A percentile compares a stretch with the other conserved stretches of the same genome.
These are phyloP conservation scores for Stephania yunnanensis DNA, from an alignment of 164 flowering plant genomes.

Conservation along the genomic window DNA sequence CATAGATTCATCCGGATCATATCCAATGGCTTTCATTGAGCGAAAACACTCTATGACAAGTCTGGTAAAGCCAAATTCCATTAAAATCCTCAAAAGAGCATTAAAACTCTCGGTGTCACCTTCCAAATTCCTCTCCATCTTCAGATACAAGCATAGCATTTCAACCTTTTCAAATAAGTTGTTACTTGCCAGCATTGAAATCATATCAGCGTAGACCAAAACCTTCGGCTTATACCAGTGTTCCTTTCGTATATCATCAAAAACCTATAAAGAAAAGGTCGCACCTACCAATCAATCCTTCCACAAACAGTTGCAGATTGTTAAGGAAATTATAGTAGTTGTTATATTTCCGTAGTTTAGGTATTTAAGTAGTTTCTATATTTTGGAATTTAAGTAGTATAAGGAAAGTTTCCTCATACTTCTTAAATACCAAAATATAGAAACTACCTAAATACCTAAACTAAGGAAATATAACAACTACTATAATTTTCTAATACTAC, in stretches of 20 bases:
- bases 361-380: too few relatives aligned
- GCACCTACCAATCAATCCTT: neutral
- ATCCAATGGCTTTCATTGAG: slow-evolving; percentile 47
- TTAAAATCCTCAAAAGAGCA: slow-evolving; percentile 37
- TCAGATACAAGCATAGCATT: slow-evolving; percentile 30
- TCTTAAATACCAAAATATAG: too few relatives aligned
- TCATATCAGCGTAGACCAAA: slow-evolving; percentile 48
- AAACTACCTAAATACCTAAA: too few relatives aligned
- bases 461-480: too few relatives aligned
- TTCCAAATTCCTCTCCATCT: slow-evolving; percentile 36
- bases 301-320: neutral
- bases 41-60: slow-evolving; percentile 51
- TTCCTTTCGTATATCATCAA: slow-evolving; percentile 58
- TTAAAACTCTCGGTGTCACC: slow-evolving; percentile 50
- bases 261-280: slow-evolving; percentile 37
- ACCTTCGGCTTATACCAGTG: slow-evolving; percentile 71
- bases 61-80: slow-evolving; percentile 23
- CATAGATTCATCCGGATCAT: slow-evolving; percentile 56
- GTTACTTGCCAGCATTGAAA: slow-evolving; percentile 43
- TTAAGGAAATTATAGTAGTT: too few relatives aligned
- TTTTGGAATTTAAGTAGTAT: too few relatives aligned
- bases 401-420: too few relatives aligned
- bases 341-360: too few relatives aligned
- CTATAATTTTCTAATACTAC: too few relatives aligned
- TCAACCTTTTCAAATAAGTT: slow-evolving; percentile 44